Conservation (phyloP, 2,329 filamentous ascomycete species). For the Colletotrichum ledebouriae region DNA sequence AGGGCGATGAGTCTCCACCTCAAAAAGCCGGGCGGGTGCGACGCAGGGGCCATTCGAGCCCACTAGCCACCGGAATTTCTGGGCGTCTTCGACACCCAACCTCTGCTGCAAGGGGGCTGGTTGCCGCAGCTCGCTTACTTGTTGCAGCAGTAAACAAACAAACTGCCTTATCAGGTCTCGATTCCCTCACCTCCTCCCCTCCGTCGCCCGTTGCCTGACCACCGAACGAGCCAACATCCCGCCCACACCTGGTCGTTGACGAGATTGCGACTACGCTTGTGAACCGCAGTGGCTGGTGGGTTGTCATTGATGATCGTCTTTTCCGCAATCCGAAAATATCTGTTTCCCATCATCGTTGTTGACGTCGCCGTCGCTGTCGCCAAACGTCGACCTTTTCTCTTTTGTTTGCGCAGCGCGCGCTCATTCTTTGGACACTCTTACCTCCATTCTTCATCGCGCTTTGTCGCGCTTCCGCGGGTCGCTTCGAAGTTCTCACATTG, state of each 20-base stretch:
- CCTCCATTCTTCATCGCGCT: slow-evolving; percentile 30
- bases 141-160: slow-evolving; percentile 53
- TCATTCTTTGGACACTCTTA: slow-evolving; percentile 3
- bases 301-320: slow-evolving; percentile 24
- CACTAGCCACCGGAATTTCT: no score
- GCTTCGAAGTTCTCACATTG: slow-evolving; percentile 27
- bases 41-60: slow-evolving; percentile 39
- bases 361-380: slow-evolving; percentile 1
- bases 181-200: slow-evolving; percentile 41
- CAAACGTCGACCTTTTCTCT: slow-evolving; percentile 13
- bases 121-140: slow-evolving; percentile 37
- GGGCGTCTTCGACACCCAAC: not conserved
- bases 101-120: slow-evolving; percentile 41
- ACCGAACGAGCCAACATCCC: slow-evolving; percentile 44
- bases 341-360: slow-evolving; percentile 25
- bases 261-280: slow-evolving; percentile 38
- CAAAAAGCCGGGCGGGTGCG: slow-evolving; percentile 32
- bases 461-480: slow-evolving; percentile 13
- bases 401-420: slow-evolving; percentile 41
- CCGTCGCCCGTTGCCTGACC: slow-evolving; percentile 40
- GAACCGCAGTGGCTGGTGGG: slow-evolving; percentile 36
- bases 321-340: slow-evolving; percentile 19
- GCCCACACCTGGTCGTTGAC: slow-evolving; percentile 43
- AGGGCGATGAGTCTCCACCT: slow-evolving; percentile 15
- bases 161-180: slow-evolving; percentile 51